These are phyloP conservation scores for Acanthamoeba polyphaga DNA, from an alignment of 208 protist species.

Conservation along the genomic window DNA sequence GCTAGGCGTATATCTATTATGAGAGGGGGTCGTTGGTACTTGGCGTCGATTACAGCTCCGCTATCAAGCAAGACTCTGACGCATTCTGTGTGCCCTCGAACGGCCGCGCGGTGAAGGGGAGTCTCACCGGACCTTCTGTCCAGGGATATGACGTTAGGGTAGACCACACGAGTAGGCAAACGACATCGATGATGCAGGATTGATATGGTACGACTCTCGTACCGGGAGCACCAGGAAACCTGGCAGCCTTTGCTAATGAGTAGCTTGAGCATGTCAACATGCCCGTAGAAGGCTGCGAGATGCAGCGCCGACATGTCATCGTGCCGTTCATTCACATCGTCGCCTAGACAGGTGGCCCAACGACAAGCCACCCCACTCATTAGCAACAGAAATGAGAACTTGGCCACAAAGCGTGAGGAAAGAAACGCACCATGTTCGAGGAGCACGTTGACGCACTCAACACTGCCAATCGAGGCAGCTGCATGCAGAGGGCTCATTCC, in stretches of 20 bases:
- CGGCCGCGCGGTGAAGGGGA: slow-evolving; percentile 33
- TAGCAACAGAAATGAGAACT: no score
- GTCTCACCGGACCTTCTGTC: slow-evolving; percentile 20
- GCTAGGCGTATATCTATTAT: no score
- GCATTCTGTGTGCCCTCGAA: slow-evolving; percentile 12
- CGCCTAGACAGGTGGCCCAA: neutral
- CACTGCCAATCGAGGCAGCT: neutral
- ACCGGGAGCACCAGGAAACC: slow-evolving; percentile 32
- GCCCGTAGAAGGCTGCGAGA: slow-evolving; percentile 45
- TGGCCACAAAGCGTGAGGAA: neutral
- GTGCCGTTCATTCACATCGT: slow-evolving; percentile 11
- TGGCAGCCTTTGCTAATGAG: slow-evolving; percentile 17
- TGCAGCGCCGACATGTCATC: slow-evolving; percentile 62
- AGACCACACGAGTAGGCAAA: neutral
- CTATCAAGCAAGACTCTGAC: neutral
- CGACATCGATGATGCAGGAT: neutral
- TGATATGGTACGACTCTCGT: neutral
- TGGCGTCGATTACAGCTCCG: slow-evolving; percentile 28
- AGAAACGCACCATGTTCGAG: slow-evolving; percentile 29
- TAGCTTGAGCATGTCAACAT: slow-evolving; percentile 49
- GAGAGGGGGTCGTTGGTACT: neutral
- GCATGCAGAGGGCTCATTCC: slow-evolving; percentile 28
- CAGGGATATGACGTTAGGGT: neutral
- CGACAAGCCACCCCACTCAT: no score
- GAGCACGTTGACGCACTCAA: slow-evolving; percentile 21